phyloP scores from a whole-genome alignment of 345 rosid species.

The Theobroma cacao region DNA sequence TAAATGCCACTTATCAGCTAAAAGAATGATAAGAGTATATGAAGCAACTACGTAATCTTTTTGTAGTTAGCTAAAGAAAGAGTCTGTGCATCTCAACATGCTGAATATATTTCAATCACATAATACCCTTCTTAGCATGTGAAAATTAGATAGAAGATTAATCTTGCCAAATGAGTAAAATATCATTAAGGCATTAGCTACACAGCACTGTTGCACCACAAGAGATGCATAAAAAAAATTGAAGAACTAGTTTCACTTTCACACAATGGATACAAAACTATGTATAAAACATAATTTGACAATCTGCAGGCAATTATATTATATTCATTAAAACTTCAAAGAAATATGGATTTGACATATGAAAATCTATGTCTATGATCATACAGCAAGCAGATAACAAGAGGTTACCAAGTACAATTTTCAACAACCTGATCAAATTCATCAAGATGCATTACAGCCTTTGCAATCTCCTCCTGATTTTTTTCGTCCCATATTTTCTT shows the following conservation, averaged over 20 bases:
- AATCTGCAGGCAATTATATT: background rate
- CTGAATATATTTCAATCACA: background rate
- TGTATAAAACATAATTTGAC: background rate
- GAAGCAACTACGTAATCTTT: background rate
- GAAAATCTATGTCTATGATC: background rate
- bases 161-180: background rate
- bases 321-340: background rate
- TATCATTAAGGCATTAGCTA: background rate
- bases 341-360: slow-evolving; percentile 1
- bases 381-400: background rate
- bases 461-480: slow-evolving; percentile 80
- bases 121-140: background rate
- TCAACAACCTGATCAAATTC: slow-evolving; percentile 74
- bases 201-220: background rate
- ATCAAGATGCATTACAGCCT: slow-evolving; percentile 68
- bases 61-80: background rate
- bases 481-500: slow-evolving; percentile 88
- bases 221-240: background rate
- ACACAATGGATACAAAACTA: background rate
- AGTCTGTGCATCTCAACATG: slow-evolving; percentile 9
- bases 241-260: background rate
- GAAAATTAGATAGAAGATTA: background rate
- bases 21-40: background rate
- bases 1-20: background rate
- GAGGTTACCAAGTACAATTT: slow-evolving; percentile 21